Evolutionary conservation across 176 grass and related monocot genomes (phyloP).

Genomic region (Canna indica): DNA sequence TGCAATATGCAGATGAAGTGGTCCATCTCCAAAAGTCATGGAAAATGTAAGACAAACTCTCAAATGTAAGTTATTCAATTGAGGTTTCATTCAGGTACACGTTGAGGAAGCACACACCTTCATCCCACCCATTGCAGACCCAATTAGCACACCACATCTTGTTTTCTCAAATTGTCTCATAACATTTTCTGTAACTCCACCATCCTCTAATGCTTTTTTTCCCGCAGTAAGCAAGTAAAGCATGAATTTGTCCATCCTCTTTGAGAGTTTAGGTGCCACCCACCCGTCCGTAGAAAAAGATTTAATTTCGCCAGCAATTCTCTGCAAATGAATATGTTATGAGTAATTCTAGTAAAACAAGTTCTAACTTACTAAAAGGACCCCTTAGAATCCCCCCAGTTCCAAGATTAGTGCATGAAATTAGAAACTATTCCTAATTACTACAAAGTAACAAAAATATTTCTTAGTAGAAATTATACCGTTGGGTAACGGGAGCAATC

Average conservation of each 20-base stretch:
- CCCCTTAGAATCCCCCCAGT: neutral
- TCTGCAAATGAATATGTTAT: constrained; percentile 37
- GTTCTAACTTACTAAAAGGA: neutral
- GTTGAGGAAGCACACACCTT: constrained; percentile 36
- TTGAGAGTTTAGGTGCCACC: constrained; percentile 83
- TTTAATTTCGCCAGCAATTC: constrained; percentile 99
- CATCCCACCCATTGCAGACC: constrained; percentile 97
- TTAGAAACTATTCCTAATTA: neutral
- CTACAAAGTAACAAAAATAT: neutral
- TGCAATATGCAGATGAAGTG: constrained; percentile 1
- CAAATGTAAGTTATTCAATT: neutral
- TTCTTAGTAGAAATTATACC: constrained; percentile 31
- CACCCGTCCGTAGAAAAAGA: constrained; percentile 83
- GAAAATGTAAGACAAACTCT: neutral
- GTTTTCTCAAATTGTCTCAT: constrained; percentile 86
- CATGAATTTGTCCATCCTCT: constrained; percentile 98
- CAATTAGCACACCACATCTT: constrained; percentile 87
- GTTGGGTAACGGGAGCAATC: constrained; percentile 93
- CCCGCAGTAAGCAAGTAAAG: constrained; percentile 92
- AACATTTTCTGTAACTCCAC: constrained; percentile 79
- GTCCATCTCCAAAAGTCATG: neutral
- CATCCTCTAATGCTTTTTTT: constrained; percentile 93
- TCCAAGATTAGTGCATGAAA: neutral
- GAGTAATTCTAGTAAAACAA: neutral
- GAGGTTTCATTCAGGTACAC: neutral